These are phyloP conservation scores for Asterochloris sp. DNA, from an alignment of 139 green algal species.

Conservation along the genomic window DNA sequence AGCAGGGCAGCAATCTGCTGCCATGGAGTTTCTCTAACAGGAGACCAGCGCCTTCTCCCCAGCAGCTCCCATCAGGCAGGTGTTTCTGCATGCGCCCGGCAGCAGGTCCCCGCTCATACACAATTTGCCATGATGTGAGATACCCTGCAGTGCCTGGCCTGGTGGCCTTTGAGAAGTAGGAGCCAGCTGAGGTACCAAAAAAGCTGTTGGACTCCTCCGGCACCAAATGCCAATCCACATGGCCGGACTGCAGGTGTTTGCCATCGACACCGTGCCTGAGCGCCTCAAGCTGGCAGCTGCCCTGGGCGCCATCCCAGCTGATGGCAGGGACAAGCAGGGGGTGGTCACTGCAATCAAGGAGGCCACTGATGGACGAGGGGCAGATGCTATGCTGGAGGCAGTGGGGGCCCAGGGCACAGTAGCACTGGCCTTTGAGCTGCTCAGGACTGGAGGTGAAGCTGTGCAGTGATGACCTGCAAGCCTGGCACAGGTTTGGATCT, in stretches of 20 bases:
- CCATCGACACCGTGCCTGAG: constrained; percentile 54
- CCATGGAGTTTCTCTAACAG: no score
- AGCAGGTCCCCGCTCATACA: no score
- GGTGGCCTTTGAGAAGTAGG: no score
- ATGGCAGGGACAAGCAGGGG: constrained; percentile 13
- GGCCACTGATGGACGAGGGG: constrained; percentile 45
- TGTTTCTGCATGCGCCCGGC: no score
- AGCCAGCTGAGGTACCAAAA: no score
- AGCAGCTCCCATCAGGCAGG: no score
- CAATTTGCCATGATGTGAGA: no score
- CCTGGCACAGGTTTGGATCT: not conserved
- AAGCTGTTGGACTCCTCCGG: no score
- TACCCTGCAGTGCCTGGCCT: no score
- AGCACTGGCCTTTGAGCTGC: constrained; percentile 46
- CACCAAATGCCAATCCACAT: no score
- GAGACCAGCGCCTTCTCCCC: no score
- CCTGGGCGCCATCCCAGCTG: constrained; percentile 39
- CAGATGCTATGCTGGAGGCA: constrained; percentile 58
- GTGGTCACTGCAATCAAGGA: constrained; percentile 20
- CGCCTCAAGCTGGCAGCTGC: constrained; percentile 45
- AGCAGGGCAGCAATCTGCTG: no score
- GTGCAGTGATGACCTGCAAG: not conserved
- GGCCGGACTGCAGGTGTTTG: constrained; percentile 31
- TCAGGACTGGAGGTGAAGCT: constrained; percentile 46
- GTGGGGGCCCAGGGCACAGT: constrained; percentile 38